These are phyloP conservation scores for Calonectria hawksworthii DNA, from an alignment of 2,329 filamentous ascomycete genomes.

Conservation along the genomic window DNA sequence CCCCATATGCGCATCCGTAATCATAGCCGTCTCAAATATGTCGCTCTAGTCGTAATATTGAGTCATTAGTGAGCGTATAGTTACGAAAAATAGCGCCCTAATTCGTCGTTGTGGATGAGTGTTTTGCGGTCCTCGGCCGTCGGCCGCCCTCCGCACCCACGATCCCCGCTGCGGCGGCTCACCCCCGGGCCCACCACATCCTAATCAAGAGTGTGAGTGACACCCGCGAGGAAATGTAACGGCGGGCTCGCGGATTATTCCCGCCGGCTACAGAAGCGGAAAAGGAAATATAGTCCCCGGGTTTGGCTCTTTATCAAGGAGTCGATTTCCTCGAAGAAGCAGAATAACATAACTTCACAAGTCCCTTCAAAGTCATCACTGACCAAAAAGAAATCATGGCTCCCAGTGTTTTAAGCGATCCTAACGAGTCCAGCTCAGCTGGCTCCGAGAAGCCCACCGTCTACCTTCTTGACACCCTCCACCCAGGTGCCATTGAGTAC, in stretches of 20 bases:
- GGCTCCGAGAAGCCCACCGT: conserved; percentile 51
- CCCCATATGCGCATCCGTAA: background rate
- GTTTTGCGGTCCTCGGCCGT: background rate
- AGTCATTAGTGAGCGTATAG: background rate
- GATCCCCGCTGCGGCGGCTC: background rate
- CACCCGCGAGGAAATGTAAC: background rate
- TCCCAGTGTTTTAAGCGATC: background rate
- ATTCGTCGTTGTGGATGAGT: too few relatives aligned
- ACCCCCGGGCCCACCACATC: background rate
- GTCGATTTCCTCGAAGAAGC: background rate
- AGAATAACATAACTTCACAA: background rate
- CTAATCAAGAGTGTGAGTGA: background rate
- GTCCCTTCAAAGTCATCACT: too few relatives aligned
- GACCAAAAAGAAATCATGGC: background rate
- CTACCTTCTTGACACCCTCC: conserved; percentile 57
- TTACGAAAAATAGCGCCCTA: too few relatives aligned
- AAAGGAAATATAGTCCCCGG: background rate
- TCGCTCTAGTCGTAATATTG: background rate
- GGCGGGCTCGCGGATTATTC: background rate
- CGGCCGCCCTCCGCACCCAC: background rate
- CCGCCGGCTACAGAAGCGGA: background rate
- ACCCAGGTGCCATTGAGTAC: conserved; percentile 52
- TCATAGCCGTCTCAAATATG: background rate
- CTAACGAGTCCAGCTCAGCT: background rate
- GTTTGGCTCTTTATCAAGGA: background rate